Evolutionary conservation across 1,284 basidiomycete genomes (phyloP).

Genomic region (Exsudoporus floridanus): DNA sequence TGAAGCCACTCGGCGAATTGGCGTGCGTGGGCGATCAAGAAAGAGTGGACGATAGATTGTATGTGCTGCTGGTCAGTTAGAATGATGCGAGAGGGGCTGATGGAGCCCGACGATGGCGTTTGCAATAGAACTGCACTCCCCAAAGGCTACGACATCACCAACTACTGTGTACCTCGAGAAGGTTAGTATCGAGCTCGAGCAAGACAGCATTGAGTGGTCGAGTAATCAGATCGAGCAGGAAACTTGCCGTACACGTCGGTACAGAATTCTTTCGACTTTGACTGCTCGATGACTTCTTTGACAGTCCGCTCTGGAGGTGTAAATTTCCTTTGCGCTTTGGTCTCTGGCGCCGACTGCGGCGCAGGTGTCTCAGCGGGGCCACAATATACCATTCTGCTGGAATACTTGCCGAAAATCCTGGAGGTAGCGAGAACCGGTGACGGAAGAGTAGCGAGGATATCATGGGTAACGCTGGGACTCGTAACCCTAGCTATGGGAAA

Average conservation of each 20-base stretch:
- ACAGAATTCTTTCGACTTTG: conserved; percentile 82
- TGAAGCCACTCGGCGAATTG: conserved; percentile 39
- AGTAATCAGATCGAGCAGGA: conserved; percentile 52
- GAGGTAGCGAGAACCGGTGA: conserved; percentile 42
- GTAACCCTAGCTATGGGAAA: conserved; percentile 17
- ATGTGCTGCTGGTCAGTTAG: conserved; percentile 43
- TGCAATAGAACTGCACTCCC: conserved; percentile 90
- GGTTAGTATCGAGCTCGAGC: conserved; percentile 88
- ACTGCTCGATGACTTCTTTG: conserved; percentile 84
- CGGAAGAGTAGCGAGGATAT: conserved; percentile 31
- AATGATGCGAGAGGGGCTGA: conserved; percentile 57
- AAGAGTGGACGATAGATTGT: conserved; percentile 45
- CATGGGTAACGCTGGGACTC: conserved; percentile 15
- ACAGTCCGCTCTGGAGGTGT: conserved; percentile 79
- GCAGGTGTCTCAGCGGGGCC: not conserved
- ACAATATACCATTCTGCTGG: conserved; percentile 37
- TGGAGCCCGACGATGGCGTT: conserved; percentile 82
- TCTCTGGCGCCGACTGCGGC: conserved; percentile 14
- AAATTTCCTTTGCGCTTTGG: conserved; percentile 18
- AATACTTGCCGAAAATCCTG: conserved; percentile 31
- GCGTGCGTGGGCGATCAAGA: conserved; percentile 36
- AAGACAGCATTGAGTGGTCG: conserved; percentile 1
- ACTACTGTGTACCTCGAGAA: conserved; percentile 96
- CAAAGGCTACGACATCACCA: conserved; percentile 91
- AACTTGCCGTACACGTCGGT: conserved; percentile 83